These are phyloP conservation scores for Xylaria telfairii DNA, from an alignment of 495 filamentous ascomycete species.

Conservation along the genomic window DNA sequence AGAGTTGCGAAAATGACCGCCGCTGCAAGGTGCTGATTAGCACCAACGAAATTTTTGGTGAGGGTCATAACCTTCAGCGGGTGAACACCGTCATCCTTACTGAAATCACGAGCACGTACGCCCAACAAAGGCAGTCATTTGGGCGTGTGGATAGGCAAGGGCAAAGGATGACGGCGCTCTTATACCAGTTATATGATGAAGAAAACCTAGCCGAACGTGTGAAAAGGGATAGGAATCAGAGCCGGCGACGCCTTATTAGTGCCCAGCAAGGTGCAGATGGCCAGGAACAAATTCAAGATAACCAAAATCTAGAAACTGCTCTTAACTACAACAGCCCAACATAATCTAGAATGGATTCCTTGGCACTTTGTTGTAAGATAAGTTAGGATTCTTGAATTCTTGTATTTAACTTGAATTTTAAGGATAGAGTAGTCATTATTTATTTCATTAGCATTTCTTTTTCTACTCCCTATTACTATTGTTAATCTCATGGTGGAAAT, in stretches of 20 bases:
- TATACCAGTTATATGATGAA: background rate
- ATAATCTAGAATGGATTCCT: no score
- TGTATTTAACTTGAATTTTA: background rate
- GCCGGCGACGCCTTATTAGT: background rate
- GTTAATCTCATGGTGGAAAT: background rate
- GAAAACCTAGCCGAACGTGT: background rate
- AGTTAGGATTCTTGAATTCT: background rate
- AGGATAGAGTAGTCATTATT: background rate
- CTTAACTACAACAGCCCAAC: no score
- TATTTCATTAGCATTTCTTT: background rate
- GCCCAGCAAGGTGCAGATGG: background rate
- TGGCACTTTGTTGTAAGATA: background rate
- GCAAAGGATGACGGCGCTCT: background rate
- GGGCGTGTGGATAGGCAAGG: background rate
- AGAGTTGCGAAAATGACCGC: background rate
- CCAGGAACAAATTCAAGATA: no score
- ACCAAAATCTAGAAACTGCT: no score
- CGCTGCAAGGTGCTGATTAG: background rate
- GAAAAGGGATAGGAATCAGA: background rate
- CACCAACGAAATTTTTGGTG: background rate
- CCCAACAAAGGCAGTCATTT: background rate
- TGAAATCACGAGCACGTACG: background rate
- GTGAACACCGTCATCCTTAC: background rate
- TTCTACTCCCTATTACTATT: background rate
- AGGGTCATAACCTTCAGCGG: conserved; percentile 4